These are phyloP conservation scores for Triticum turgidum DNA, from an alignment of 176 grass and related monocot genomes.

Conservation along the genomic window DNA sequence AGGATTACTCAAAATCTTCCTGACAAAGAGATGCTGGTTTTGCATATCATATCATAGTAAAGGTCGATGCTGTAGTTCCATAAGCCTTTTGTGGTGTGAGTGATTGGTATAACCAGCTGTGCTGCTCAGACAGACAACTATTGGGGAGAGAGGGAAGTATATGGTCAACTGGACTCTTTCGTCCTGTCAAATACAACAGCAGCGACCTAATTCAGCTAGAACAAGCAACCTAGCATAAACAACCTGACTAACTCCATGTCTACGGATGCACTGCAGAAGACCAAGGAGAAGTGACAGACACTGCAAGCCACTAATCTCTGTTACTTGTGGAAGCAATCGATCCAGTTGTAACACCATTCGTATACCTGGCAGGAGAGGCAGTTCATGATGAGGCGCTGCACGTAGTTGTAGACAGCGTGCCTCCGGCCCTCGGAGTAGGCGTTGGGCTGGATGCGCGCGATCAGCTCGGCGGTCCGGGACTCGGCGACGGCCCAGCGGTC, in stretches of 20 bases:
- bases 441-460: slow-evolving; percentile 81
- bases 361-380: slow-evolving; percentile 79
- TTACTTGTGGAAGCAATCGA: not conserved
- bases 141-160: not conserved
- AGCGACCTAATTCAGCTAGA: not conserved
- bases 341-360: not conserved
- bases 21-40: not conserved
- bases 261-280: not conserved
- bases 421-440: slow-evolving; percentile 58
- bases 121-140: not conserved
- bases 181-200: not conserved
- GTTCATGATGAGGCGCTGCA: slow-evolving; percentile 62
- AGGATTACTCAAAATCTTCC: not conserved
- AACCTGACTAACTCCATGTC: not conserved
- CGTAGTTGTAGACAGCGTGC: slow-evolving; percentile 65
- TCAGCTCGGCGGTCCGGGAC: slow-evolving; percentile 61
- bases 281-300: not conserved
- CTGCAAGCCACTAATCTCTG: not conserved
- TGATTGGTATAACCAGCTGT: not conserved
- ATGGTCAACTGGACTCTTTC: not conserved
- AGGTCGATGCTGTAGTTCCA: not conserved
- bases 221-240: not conserved
- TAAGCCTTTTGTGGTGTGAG: not conserved
- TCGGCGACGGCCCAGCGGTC: slow-evolving; percentile 67
- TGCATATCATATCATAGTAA: not conserved